Evolutionary conservation across 331 rosid species (phyloP).

Genomic region (Arachis monticola): DNA sequence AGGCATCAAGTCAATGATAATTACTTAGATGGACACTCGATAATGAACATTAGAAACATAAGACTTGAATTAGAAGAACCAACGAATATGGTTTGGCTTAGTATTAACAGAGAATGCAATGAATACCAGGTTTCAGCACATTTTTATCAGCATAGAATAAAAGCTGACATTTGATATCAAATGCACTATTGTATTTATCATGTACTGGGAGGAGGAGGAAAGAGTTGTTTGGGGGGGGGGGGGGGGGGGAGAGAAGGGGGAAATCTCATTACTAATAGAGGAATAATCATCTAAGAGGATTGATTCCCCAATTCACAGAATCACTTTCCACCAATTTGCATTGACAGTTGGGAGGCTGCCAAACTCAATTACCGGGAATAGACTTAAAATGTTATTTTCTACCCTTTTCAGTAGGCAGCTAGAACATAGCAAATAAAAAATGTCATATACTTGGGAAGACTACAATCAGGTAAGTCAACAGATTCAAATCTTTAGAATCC

Average conservation of each 20-base stretch:
- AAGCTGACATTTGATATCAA: constrained; percentile 5
- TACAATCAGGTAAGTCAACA: constrained; percentile 9
- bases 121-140: constrained; percentile 8
- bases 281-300: constrained; percentile 6
- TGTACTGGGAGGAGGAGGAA: too few species aligned
- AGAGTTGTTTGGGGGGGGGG: too few species aligned
- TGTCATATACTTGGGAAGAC: background rate
- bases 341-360: constrained; percentile 1
- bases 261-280: constrained; percentile 13
- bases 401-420: constrained; percentile 1
- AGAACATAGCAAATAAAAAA: constrained; percentile 1
- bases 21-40: background rate
- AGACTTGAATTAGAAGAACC: constrained; percentile 26
- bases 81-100: constrained; percentile 17
- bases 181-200: background rate
- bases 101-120: constrained; percentile 22
- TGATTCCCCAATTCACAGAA: constrained; percentile 6
- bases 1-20: too few species aligned
- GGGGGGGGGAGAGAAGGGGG: background rate
- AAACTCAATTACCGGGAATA: background rate
- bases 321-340: background rate
- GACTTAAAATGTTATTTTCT: background rate
- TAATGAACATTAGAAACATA: constrained; percentile 6
- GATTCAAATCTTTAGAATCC: constrained; percentile 28
- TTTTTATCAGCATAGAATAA: background rate